These are phyloP conservation scores for Coprinellus micaceus DNA, from an alignment of 768 basidiomycete genomes.

Conservation along the genomic window DNA sequence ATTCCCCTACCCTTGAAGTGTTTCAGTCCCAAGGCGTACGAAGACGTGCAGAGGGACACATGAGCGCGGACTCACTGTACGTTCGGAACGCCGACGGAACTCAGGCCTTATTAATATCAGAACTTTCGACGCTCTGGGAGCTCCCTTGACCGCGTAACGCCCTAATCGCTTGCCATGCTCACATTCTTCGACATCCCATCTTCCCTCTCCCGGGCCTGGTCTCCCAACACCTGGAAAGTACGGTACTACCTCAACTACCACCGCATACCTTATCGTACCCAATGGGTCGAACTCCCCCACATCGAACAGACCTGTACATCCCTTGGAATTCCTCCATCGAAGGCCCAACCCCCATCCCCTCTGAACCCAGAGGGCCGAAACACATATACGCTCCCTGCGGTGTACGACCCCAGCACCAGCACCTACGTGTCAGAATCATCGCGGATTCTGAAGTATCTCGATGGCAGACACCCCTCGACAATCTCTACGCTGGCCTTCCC, in stretches of 20 bases:
- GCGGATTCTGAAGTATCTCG: conserved; percentile 12
- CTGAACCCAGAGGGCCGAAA: conserved; percentile 13
- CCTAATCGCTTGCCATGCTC: background rate
- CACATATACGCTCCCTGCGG: conserved; percentile 12
- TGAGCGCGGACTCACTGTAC: too few relatives aligned
- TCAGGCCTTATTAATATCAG: too few relatives aligned
- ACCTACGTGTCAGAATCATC: conserved; percentile 12
- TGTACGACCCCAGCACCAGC: conserved; percentile 6
- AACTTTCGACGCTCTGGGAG: too few relatives aligned
- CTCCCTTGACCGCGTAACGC: background rate
- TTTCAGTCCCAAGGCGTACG: too few relatives aligned
- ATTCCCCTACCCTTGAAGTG: too few relatives aligned
- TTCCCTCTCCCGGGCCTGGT: conserved; percentile 30
- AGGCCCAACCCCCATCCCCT: conserved; percentile 24
- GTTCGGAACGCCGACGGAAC: too few relatives aligned
- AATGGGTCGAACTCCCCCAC: conserved; percentile 43
- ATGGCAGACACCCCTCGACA: conserved; percentile 7
- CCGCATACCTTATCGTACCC: conserved; percentile 35
- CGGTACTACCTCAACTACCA: conserved; percentile 34
- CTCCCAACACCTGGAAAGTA: conserved; percentile 35
- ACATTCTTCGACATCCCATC: conserved; percentile 34
- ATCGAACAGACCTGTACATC: conserved; percentile 30
- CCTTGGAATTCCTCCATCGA: conserved; percentile 22
- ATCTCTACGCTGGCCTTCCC: conserved; percentile 22
- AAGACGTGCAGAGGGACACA: too few relatives aligned